Evolutionary conservation across 371 early-diverging fungal species (phyloP), one percentile per base, ranked within the genome.

Genomic region (Haplosporangium sp.): DNA sequence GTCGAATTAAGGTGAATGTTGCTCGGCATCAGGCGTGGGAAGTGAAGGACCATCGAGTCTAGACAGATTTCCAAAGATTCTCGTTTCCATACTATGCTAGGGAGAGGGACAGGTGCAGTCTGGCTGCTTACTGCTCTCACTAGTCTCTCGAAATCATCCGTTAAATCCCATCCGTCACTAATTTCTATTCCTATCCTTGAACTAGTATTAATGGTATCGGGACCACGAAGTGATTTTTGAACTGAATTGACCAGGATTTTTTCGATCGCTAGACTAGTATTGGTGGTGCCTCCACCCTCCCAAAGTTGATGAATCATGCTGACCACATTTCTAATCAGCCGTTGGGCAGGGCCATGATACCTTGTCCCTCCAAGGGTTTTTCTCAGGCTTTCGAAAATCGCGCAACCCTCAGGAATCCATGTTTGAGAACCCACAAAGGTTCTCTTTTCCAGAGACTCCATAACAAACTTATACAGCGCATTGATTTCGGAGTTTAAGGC

Each of bases 181-280:
- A 27, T 11, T 5, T 47, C 56, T 6, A n/a, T 42, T 3, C n/a
- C 68, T 3, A 11, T 8, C 0, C 17, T 50, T 17, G 35, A 55
- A 15, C 57, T 53, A 9, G 37, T 7, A 27, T 27, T 27, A 7
- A n/a, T 38, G n/a, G 35, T 20, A 38, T 40, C 42, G 4, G 52
- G 11, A 17, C 52, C 34, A 13, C 67, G 61, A 44, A 69, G 59
- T 2, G 69, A 56, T 20, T 69, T 68, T 9, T 55, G 38, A 48
- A 72, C 72, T 13, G 64, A 15, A 11, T 27, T 65, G 37, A 55
- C 52, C 40, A 72, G 19, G 42, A 64, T 68, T 45, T 61, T 62
- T 17, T 77, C 73, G n/a, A 69, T 62, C 39, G 73, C 77, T 2
- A 72, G 66, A 52, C 69, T 69, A 11, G 50, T 68, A 39, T 77